A percentile compares a stretch with the other conserved stretches of the same genome.
Conservation (phyloP, 83 land plant species). For the Diphasiastrum complanatum region DNA sequence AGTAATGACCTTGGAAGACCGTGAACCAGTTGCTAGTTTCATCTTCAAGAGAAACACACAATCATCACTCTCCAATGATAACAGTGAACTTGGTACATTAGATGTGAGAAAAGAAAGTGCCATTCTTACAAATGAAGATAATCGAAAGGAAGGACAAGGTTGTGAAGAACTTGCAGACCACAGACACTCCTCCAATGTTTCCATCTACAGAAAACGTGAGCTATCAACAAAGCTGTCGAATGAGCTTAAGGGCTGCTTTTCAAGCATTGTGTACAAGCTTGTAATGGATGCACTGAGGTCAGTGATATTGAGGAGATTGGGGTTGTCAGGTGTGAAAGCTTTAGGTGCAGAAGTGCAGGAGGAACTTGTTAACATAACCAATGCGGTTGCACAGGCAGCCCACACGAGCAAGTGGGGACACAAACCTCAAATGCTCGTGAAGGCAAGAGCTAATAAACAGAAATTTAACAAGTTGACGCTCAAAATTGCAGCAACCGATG, state of each 20-base stretch:
- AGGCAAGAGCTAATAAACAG: too few relatives aligned
- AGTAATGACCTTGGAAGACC: too few relatives aligned
- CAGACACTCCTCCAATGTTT: not conserved
- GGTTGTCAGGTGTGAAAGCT: conserved; percentile 31
- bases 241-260: too few relatives aligned
- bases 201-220: not conserved
- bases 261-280: conserved; percentile 4
- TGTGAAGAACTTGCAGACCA: not conserved
- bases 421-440: not conserved
- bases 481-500: conserved; percentile 9
- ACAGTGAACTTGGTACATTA: too few relatives aligned
- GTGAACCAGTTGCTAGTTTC: too few relatives aligned
- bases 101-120: too few relatives aligned
- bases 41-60: too few relatives aligned
- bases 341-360: conserved; percentile 36
- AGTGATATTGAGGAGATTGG: conserved; percentile 60
- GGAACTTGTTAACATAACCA: conserved; percentile 60
- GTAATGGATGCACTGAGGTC: conserved; percentile 52
- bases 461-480: not conserved
- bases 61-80: too few relatives aligned
- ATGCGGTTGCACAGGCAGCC: conserved; percentile 47
- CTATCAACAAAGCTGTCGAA: not conserved
- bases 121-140: too few relatives aligned
- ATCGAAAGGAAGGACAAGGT: not conserved
- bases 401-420: conserved; percentile 7